Percentiles rank a stretch among this genome's conserved stretches.
phyloP scores from a whole-genome alignment of 2,329 filamentous ascomycete species.

The Monosporascus sp. region DNA sequence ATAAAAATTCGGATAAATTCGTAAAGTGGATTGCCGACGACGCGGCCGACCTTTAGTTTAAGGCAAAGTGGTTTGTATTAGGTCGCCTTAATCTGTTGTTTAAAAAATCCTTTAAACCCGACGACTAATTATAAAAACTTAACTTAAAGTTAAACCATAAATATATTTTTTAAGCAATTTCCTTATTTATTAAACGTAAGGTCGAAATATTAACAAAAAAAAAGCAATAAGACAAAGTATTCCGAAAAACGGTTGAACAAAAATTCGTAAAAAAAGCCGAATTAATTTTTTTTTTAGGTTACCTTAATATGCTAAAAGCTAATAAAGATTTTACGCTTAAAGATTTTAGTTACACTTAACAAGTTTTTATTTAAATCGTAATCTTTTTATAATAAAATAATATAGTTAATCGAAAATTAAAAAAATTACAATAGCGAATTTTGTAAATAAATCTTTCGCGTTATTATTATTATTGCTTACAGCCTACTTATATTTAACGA shows the following conservation, averaged over 20 bases:
- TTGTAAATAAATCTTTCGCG: constrained; percentile 30
- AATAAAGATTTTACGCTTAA: constrained; percentile 6
- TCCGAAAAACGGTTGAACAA: too few species aligned
- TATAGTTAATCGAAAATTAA: constrained; percentile 21
- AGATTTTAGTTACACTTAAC: constrained; percentile 3
- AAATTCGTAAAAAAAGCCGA: constrained; percentile 21
- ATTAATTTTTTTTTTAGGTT: constrained; percentile 41
- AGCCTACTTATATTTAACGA: constrained; percentile 33
- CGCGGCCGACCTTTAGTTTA: too few species aligned
- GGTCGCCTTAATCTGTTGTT: too few species aligned
- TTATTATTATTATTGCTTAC: constrained; percentile 23
- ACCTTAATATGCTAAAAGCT: constrained; percentile 33
- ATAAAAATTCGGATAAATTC: too few species aligned
- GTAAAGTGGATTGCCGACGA: too few species aligned
- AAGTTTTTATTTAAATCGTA: constrained; percentile 30
- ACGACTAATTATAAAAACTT: constrained; percentile 12
- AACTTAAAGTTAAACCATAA: constrained; percentile 32
- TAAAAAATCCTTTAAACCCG: too few species aligned
- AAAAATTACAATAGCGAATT: constrained; percentile 17
- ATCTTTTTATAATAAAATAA: constrained; percentile 33
- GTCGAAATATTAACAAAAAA: constrained; percentile 9
- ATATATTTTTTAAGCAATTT: constrained; percentile 30
- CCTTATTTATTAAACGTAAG: constrained; percentile 31
- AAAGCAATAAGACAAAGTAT: background rate
- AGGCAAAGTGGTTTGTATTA: too few species aligned